Percentiles rank a stretch among this genome's conserved stretches.
phyloP scores from a whole-genome alignment of 306 rosid species.

The Castanea mollissima region DNA sequence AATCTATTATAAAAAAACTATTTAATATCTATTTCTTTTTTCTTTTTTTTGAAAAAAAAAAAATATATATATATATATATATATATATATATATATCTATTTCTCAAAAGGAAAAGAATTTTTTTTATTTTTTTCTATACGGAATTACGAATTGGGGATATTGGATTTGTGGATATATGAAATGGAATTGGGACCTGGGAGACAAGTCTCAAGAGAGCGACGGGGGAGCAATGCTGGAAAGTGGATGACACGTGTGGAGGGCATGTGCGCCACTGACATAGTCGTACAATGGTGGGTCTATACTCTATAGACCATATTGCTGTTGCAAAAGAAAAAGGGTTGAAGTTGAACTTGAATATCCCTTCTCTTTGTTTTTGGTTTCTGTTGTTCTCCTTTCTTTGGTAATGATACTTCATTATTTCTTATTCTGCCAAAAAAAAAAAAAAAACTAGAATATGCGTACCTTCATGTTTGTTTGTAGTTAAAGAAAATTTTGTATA shows the following conservation, averaged over 20 bases:
- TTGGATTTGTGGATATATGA: background rate
- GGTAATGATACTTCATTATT: background rate
- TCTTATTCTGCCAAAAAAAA: too few species aligned
- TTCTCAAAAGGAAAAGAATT: too few species aligned
- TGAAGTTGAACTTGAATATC: constrained; percentile 23
- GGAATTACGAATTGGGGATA: background rate
- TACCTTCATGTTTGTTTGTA: too few species aligned
- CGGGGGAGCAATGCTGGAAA: constrained; percentile 10
- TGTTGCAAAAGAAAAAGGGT: constrained; percentile 18
- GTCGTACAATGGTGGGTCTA: constrained; percentile 18
- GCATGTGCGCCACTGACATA: constrained; percentile 35
- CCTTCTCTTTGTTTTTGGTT: background rate
- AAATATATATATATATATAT: too few species aligned
- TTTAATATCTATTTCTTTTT: too few species aligned
- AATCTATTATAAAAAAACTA: too few species aligned
- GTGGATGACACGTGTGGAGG: constrained; percentile 30
- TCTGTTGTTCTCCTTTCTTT: constrained; percentile 3
- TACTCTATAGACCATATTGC: constrained; percentile 29
- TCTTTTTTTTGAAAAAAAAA: too few species aligned
- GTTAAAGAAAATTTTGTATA: too few species aligned
- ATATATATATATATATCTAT: too few species aligned
- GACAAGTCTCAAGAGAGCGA: constrained; percentile 7
- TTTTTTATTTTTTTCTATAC: too few species aligned
- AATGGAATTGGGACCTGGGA: background rate
- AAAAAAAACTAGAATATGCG: too few species aligned